phyloP scores from a whole-genome alignment of 192 early-diverging fungal genomes.

The Backusella circina region DNA sequence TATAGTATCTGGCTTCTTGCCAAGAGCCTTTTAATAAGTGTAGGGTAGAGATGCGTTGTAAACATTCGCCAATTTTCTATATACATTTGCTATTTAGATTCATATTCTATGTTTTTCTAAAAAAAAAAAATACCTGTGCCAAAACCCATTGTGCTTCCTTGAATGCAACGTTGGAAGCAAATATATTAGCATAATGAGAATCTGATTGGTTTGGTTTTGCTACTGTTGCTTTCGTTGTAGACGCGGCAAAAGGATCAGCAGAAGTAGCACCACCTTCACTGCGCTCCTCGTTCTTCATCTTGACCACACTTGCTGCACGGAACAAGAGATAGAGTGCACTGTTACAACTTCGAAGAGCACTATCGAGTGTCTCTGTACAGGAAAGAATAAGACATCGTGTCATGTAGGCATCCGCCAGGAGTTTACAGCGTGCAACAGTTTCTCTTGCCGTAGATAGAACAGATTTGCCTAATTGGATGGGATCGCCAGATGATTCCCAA shows the following conservation, averaged over 20 bases:
- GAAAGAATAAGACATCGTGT: not conserved
- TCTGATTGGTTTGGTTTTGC: not conserved
- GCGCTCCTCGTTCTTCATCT: not conserved
- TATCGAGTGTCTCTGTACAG: not conserved
- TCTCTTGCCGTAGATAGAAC: not conserved
- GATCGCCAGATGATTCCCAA: not conserved
- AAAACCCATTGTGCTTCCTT: constrained; percentile 30
- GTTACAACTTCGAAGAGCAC: not conserved
- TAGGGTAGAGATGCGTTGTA: constrained; percentile 44
- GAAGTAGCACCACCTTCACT: not conserved
- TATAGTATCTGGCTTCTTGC: constrained; percentile 61
- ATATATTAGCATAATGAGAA: not conserved
- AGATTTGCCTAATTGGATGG: not conserved
- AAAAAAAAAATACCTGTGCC: constrained; percentile 21
- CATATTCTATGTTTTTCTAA: not conserved
- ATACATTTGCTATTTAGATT: not conserved
- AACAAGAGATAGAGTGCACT: not conserved
- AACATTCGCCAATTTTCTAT: constrained; percentile 45
- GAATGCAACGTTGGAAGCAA: constrained; percentile 20
- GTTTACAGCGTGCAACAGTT: not conserved
- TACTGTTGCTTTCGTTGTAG: no score
- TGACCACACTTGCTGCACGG: not conserved
- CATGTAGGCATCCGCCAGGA: constrained; percentile 8
- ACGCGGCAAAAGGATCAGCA: not conserved
- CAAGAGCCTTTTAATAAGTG: constrained; percentile 55